Percentiles rank a stretch among this genome's conserved stretches.
phyloP scores from a whole-genome alignment of 352 stramenopile species.

The Phytophthora melonis region DNA sequence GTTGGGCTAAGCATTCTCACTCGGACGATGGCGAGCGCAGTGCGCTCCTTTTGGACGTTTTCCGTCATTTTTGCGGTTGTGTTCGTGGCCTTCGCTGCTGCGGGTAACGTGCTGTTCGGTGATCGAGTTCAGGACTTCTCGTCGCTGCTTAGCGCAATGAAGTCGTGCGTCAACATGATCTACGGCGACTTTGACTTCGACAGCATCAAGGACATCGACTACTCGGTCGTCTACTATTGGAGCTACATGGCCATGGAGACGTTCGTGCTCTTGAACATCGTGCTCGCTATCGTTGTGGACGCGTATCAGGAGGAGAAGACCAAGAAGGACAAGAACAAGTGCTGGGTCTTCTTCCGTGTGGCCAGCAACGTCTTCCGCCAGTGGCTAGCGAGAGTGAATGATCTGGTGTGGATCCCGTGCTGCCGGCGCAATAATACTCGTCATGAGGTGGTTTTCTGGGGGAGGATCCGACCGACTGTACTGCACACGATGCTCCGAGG shows the following conservation, averaged over 20 bases:
- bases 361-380: slow-evolving; percentile 33
- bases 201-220: slow-evolving; percentile 55
- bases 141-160: slow-evolving; percentile 49
- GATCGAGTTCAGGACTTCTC: slow-evolving; percentile 62
- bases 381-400: slow-evolving; percentile 34
- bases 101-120: slow-evolving; percentile 62
- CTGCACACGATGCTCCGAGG: slow-evolving; percentile 23
- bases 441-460: slow-evolving; percentile 32
- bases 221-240: slow-evolving; percentile 73
- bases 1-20: slow-evolving; percentile 66
- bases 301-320: slow-evolving; percentile 58
- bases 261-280: slow-evolving; percentile 78
- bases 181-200: slow-evolving; percentile 74
- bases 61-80: slow-evolving; percentile 67
- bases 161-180: slow-evolving; percentile 76
- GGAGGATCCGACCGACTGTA: slow-evolving; percentile 31
- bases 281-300: slow-evolving; percentile 78
- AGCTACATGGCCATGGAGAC: slow-evolving; percentile 69
- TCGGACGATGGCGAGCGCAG: slow-evolving; percentile 55
- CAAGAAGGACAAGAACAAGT: slow-evolving; percentile 43
- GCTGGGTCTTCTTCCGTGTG: slow-evolving; percentile 40
- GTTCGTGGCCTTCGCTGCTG: slow-evolving; percentile 60
- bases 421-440: slow-evolving; percentile 18
- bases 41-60: slow-evolving; percentile 62
- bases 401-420: slow-evolving; percentile 21